Evolutionary conservation across 371 early-diverging fungal genomes (phyloP).

Genomic region (Phascolomyces articulosus): DNA sequence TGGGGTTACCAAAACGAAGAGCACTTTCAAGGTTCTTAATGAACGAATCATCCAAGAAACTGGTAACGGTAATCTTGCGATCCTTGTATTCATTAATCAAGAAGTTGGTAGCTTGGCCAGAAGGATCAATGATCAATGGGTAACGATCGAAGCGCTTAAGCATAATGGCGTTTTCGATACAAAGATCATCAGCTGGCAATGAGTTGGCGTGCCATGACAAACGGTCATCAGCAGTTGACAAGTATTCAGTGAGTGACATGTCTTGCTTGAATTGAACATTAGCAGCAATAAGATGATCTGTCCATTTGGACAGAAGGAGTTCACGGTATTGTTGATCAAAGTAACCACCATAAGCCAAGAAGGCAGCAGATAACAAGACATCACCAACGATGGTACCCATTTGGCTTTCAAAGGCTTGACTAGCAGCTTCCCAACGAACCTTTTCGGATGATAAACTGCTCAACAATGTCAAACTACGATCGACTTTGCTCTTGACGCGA

Average conservation of each 20-base stretch:
- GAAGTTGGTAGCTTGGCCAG: conserved; percentile 92
- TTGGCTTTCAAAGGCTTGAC: conserved; percentile 91
- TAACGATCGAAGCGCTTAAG: conserved; percentile 93
- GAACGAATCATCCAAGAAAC: conserved; percentile 97
- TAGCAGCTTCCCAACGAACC: conserved; percentile 91
- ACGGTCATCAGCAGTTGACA: conserved; percentile 93
- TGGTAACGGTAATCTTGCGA: conserved; percentile 91
- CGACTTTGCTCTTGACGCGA: conserved; percentile 91
- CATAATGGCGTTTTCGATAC: conserved; percentile 98
- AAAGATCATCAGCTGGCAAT: conserved; percentile 91
- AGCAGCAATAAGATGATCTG: conserved; percentile 72
- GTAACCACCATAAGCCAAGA: conserved; percentile 96
- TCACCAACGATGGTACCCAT: conserved; percentile 99
- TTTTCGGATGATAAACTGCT: conserved; percentile 92
- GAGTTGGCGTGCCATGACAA: conserved; percentile 88
- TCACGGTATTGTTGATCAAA: conserved; percentile 97
- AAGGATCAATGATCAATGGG: conserved; percentile 97
- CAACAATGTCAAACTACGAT: conserved; percentile 89
- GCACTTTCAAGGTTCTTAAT: conserved; percentile 97
- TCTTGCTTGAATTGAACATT: conserved; percentile 83
- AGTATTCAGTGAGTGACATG: conserved; percentile 88
- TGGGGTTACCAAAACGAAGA: conserved; percentile 97
- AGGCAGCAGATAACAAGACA: conserved; percentile 90
- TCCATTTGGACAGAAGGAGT: conserved; percentile 80
- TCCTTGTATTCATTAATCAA: conserved; percentile 86